Conservation (phyloP, 768 basidiomycete genomes). For the Russula vinacea region DNA sequence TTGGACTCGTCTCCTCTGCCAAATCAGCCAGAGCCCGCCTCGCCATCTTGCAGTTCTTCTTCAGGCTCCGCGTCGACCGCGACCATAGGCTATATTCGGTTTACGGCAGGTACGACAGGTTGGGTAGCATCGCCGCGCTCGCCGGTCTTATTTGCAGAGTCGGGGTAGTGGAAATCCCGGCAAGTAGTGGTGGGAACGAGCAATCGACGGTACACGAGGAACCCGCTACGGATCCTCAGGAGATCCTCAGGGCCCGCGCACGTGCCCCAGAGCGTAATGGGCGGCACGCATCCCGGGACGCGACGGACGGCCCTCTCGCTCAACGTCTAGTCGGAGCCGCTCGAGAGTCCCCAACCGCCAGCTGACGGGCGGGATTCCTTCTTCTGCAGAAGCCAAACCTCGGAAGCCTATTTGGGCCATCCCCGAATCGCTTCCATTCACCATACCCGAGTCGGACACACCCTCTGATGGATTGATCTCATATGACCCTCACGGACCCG, state of each 20-base stretch:
- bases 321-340: conserved; percentile 29
- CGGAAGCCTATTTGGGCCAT: conserved; percentile 60
- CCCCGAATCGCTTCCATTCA: conserved; percentile 64
- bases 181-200: background rate
- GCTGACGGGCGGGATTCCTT: conserved; percentile 30
- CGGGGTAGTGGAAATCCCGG: conserved; percentile 41
- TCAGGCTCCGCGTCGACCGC: conserved; percentile 84
- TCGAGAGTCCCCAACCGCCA: conserved; percentile 49
- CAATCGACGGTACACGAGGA: conserved; percentile 20
- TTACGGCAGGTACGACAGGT: conserved; percentile 49
- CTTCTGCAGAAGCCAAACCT: conserved; percentile 36
- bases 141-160: conserved; percentile 62
- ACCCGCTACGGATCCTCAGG: conserved; percentile 15
- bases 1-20: conserved; percentile 46
- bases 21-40: conserved; percentile 61
- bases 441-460: conserved; percentile 51
- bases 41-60: conserved; percentile 77
- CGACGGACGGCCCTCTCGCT: conserved; percentile 26
- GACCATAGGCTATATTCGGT: conserved; percentile 82
- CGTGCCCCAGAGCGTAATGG: conserved; percentile 29
- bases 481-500: conserved; percentile 53
- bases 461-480: conserved; percentile 67
- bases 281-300: conserved; percentile 29
- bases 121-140: conserved; percentile 56
- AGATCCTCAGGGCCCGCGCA: conserved; percentile 24